phyloP scores from a whole-genome alignment of 768 basidiomycete species.

The Chalciporus pseudorubinellus region DNA sequence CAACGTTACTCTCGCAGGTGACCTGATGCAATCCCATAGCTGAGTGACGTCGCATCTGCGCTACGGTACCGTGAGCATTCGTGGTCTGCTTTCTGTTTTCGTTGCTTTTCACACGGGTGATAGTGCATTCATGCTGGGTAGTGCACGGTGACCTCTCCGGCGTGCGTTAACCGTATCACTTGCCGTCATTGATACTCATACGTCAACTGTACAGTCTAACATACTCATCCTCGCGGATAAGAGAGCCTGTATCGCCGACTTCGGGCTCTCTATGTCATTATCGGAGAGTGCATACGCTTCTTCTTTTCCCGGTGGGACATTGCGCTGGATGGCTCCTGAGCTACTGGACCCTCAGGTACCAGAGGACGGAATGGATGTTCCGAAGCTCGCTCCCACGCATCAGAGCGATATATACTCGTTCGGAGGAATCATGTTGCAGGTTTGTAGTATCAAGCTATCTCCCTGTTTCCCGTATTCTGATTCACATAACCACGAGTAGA shows the following conservation, averaged over 20 bases:
- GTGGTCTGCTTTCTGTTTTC: not conserved
- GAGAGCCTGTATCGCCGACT: slow-evolving; percentile 1
- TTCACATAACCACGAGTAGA: not conserved
- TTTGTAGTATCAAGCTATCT: not conserved
- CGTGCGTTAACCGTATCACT: not conserved
- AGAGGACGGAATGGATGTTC: not conserved
- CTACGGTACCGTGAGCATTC: slow-evolving; percentile 4
- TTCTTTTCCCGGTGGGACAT: not conserved
- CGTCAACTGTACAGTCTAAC: slow-evolving; percentile 1
- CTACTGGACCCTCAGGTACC: not conserved
- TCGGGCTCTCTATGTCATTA: slow-evolving; percentile 1
- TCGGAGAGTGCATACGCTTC: not conserved
- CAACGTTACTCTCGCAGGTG: too few species aligned
- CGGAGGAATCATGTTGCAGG: slow-evolving; percentile 1
- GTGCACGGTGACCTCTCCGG: slow-evolving; percentile 7
- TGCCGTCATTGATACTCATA: not conserved
- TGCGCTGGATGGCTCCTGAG: slow-evolving; percentile 11
- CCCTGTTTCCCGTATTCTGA: too few species aligned
- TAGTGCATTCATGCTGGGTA: slow-evolving; percentile 4
- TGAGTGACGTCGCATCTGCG: not conserved
- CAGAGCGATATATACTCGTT: slow-evolving; percentile 6
- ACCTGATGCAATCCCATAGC: not conserved
- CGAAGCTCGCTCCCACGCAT: not conserved
- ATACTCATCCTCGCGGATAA: slow-evolving; percentile 1
- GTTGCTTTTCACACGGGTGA: not conserved